Evolutionary conservation across 2,329 filamentous ascomycete species (phyloP).

Genomic region (Teratosphaeria zuluensis): DNA sequence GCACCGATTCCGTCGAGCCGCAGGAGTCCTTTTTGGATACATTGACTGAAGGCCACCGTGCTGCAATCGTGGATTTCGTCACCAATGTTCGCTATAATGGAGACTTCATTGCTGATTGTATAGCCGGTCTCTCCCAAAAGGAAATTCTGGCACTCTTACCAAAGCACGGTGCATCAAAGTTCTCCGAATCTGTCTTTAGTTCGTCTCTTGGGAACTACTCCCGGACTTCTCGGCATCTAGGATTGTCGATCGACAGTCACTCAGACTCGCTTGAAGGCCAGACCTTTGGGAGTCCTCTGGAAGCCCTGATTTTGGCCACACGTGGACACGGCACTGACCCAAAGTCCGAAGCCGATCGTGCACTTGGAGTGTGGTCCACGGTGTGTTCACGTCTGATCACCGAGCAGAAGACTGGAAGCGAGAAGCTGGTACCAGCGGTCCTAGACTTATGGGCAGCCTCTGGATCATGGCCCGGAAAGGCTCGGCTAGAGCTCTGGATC

Average conservation of each 20-base stretch:
- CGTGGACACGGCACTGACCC: constrained; percentile 28
- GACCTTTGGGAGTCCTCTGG: constrained; percentile 15
- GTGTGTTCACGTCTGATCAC: constrained; percentile 75
- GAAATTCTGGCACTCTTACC: constrained; percentile 71
- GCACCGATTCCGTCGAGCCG: constrained; percentile 46
- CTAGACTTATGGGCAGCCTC: constrained; percentile 80
- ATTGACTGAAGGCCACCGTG: constrained; percentile 62
- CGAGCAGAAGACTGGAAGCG: constrained; percentile 63
- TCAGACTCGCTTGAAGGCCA: constrained; percentile 16
- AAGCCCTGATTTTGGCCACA: constrained; percentile 29
- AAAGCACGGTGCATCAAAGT: constrained; percentile 69
- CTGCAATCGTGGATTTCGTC: constrained; percentile 69
- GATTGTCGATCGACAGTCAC: constrained; percentile 18
- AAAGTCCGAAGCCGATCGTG: constrained; percentile 57
- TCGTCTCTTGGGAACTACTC: constrained; percentile 36
- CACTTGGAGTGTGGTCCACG: constrained; percentile 80
- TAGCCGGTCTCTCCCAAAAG: constrained; percentile 62
- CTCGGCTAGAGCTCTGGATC: constrained; percentile 85
- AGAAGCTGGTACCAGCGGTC: constrained; percentile 72
- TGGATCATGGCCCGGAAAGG: constrained; percentile 80
- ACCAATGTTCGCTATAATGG: constrained; percentile 75
- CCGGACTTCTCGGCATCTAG: constrained; percentile 29
- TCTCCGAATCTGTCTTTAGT: constrained; percentile 74
- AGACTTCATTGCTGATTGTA: constrained; percentile 73
- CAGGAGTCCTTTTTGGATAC: constrained; percentile 45